Conservation (phyloP, 2,329 filamentous ascomycete genomes). For the Sclerotiophoma versabilis region DNA sequence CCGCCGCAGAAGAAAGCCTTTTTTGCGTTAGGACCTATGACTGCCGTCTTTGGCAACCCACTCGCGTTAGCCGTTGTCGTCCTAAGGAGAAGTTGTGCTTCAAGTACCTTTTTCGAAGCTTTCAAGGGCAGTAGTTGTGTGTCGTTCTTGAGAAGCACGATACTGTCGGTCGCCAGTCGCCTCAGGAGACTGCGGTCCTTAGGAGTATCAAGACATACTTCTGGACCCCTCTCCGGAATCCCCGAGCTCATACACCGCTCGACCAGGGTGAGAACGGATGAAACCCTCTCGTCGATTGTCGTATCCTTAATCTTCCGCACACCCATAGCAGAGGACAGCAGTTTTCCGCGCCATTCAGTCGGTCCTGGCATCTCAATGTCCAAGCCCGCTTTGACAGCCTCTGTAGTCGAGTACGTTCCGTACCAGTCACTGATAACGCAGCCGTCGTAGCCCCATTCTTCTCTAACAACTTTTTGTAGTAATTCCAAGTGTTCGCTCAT, state of each 20-base stretch:
- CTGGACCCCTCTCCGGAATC: neutral
- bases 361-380: constrained; percentile 43
- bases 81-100: too few relatives aligned
- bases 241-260: neutral
- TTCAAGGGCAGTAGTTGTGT: too few relatives aligned
- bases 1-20: too few relatives aligned
- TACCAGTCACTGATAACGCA: neutral
- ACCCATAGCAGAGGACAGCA: neutral
- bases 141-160: neutral
- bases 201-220: neutral
- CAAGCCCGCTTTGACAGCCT: constrained; percentile 29
- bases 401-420: constrained; percentile 7
- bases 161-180: neutral
- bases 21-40: too few relatives aligned
- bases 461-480: neutral
- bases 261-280: neutral
- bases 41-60: too few relatives aligned
- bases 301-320: neutral
- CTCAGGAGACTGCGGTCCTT: neutral
- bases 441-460: neutral
- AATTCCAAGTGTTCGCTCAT: neutral
- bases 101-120: too few relatives aligned
- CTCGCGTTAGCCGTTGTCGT: too few relatives aligned
- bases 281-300: neutral
- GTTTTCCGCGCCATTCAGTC: neutral